Conservation (phyloP, 305 asterid genomes). For the Ruellia speciosa region DNA sequence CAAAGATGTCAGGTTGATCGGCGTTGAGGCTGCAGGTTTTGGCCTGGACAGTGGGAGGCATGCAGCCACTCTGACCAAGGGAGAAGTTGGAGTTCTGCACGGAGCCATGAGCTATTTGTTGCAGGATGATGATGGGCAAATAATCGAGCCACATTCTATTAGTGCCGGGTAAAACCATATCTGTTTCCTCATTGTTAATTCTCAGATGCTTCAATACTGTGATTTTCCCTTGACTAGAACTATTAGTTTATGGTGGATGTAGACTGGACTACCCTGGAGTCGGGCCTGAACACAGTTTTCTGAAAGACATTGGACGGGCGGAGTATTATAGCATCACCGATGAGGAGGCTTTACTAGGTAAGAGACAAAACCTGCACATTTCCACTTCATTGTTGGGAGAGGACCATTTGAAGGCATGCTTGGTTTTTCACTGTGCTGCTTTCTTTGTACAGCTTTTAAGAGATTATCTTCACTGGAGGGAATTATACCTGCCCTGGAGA, state of each 20-base stretch:
- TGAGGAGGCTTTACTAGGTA: slow-evolving; percentile 83
- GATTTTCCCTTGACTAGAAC: too few species aligned
- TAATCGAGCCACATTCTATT: slow-evolving; percentile 87
- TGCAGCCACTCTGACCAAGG: slow-evolving; percentile 82
- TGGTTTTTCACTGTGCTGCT: too few species aligned
- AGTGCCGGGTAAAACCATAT: slow-evolving; percentile 83
- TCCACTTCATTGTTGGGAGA: too few species aligned
- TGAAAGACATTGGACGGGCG: slow-evolving; percentile 80
- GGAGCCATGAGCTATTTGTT: slow-evolving; percentile 95
- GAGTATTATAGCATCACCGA: slow-evolving; percentile 74
- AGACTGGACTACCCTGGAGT: slow-evolving; percentile 87
- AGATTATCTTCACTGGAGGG: slow-evolving; percentile 77
- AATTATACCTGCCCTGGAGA: slow-evolving; percentile 86
- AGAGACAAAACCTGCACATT: too few species aligned
- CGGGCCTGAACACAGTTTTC: slow-evolving; percentile 86
- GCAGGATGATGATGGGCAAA: slow-evolving; percentile 95
- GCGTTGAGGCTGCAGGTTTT: slow-evolving; percentile 96
- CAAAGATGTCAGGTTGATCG: slow-evolving; percentile 70
- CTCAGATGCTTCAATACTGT: too few species aligned
- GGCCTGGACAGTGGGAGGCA: slow-evolving; percentile 95
- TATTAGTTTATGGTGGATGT: too few species aligned
- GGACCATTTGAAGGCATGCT: too few species aligned
- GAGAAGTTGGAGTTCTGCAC: slow-evolving; percentile 88
- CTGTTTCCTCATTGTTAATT: too few species aligned
- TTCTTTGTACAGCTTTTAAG: slow-evolving; percentile 82